phyloP scores from a whole-genome alignment of 1,139 yeast genomes.

The Yamadazyma sp. region DNA sequence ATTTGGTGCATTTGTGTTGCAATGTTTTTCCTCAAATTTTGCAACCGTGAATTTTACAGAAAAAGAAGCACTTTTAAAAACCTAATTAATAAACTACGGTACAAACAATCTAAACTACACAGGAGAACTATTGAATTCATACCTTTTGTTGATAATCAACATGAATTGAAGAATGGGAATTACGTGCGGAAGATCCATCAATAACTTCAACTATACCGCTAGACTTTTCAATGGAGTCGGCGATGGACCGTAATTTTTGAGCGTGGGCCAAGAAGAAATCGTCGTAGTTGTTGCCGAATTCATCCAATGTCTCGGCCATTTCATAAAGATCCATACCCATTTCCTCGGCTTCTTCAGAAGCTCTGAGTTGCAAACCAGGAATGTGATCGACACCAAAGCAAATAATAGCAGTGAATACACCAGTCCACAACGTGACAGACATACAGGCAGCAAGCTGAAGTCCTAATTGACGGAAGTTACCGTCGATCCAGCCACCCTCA shows the following conservation, averaged over 20 bases:
- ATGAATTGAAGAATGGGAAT: slow-evolving; percentile 16
- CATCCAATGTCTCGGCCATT: slow-evolving; percentile 31
- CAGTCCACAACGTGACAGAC: slow-evolving; percentile 78
- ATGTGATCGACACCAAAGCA: slow-evolving; percentile 72
- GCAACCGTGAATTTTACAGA: background rate
- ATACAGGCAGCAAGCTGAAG: slow-evolving; percentile 86
- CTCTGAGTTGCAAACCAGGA: slow-evolving; percentile 80
- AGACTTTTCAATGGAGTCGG: slow-evolving; percentile 15
- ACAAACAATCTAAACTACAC: too few relatives aligned
- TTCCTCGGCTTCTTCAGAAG: slow-evolving; percentile 80
- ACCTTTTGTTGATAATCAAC: slow-evolving; percentile 14
- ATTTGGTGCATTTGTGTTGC: slow-evolving; percentile 2
- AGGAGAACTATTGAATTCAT: background rate
- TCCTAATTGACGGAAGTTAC: slow-evolving; percentile 85
- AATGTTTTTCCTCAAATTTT: background rate
- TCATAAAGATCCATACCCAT: slow-evolving; percentile 52
- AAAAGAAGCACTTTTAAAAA: background rate
- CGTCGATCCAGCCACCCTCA: slow-evolving; percentile 91
- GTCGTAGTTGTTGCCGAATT: slow-evolving; percentile 26
- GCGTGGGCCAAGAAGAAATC: slow-evolving; percentile 20
- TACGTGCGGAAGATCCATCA: slow-evolving; percentile 17
- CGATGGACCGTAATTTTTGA: slow-evolving; percentile 17
- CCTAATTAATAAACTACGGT: too few relatives aligned
- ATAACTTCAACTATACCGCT: slow-evolving; percentile 18
- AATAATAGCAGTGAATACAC: slow-evolving; percentile 68